Evolutionary conservation across 495 filamentous ascomycete genomes (phyloP), one percentile per base, ranked within the genome.

Genomic region (Daldinia concentrica): DNA sequence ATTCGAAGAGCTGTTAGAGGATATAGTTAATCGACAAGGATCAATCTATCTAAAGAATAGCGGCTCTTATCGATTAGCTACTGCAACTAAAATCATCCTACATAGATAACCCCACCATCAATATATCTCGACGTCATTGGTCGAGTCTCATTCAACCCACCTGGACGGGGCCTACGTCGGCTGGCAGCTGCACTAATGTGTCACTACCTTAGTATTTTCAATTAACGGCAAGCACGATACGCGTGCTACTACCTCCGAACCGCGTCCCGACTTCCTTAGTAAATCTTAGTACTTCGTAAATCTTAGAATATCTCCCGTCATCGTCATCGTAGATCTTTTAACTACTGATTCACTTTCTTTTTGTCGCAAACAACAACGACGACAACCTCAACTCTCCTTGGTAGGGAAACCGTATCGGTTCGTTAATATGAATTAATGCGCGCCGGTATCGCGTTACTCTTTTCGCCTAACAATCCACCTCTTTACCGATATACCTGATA

Each of bases 21-120:
- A 56, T 54, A 54, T 8, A 37, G 51, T 22, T 62, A 54, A 66
- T 62, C 51, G 62, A 66, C 64, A 64, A 60, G 60, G 64, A 55
- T 68, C 12, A 19, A 54, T 68, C 32, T 29, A 54, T 68, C 32
- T 29, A 58, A 45, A 48, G 22, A 54, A 50, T 55, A 68, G 37
- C 37, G 37, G 48, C 26, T 9, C 60, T 72, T 72, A 68, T 72
- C 64, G 64, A 72, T 68, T 72, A 50, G 45, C 6, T 11, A 29
- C 30, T 37, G 24, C 32, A 63, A n/a, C 43, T 17, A 43, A 9
- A 43, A 26, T n/a, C 2, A 34, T 34, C 32, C 9, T 36, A 30
- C 12, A 24, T 56, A 65, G 50, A 32, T 22, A 48, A 39, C 64
- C 64, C 56, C 64, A 59, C 55, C 34, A 66, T 52, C 24, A 24